These are phyloP conservation scores for Phaseolus lunatus DNA, from an alignment of 306 rosid species.

Conservation along the genomic window DNA sequence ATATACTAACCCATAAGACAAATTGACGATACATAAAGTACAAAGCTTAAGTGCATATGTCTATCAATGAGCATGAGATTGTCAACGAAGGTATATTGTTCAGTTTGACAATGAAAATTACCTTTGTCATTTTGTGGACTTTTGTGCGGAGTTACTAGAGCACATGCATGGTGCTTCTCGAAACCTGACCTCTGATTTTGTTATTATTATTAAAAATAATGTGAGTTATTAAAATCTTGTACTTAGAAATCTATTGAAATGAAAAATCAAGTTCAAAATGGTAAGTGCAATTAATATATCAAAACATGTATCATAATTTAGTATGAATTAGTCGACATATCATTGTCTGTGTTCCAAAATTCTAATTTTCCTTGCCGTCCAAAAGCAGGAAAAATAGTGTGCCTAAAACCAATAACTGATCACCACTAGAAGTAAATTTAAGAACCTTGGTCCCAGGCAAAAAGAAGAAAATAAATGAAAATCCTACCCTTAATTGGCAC, in stretches of 20 bases:
- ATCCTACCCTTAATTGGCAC: slow-evolving; percentile 29
- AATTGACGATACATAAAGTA: background rate
- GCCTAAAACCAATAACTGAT: slow-evolving; percentile 26
- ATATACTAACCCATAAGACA: background rate
- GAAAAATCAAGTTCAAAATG: slow-evolving; percentile 8
- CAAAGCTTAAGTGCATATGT: background rate
- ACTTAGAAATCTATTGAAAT: background rate
- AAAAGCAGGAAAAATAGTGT: slow-evolving; percentile 20
- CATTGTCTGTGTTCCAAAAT: slow-evolving; percentile 26
- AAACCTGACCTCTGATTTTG: background rate
- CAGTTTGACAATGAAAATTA: background rate
- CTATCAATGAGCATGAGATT: background rate
- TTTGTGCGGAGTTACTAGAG: slow-evolving; percentile 1
- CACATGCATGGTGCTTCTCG: slow-evolving; percentile 19
- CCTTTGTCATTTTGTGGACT: slow-evolving; percentile 20
- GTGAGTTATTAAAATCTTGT: background rate
- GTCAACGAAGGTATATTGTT: slow-evolving; percentile 10
- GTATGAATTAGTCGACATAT: slow-evolving; percentile 31
- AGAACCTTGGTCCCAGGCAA: background rate
- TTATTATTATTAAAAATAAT: slow-evolving; percentile 1
- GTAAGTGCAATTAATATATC: slow-evolving; percentile 13
- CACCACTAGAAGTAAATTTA: slow-evolving; percentile 12
- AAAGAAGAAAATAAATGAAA: slow-evolving; percentile 33
- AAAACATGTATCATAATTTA: background rate
- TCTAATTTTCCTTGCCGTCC: slow-evolving; percentile 37